Conservation (phyloP, 2,329 filamentous ascomycete species). For the Decorospora gaudefroyi region DNA sequence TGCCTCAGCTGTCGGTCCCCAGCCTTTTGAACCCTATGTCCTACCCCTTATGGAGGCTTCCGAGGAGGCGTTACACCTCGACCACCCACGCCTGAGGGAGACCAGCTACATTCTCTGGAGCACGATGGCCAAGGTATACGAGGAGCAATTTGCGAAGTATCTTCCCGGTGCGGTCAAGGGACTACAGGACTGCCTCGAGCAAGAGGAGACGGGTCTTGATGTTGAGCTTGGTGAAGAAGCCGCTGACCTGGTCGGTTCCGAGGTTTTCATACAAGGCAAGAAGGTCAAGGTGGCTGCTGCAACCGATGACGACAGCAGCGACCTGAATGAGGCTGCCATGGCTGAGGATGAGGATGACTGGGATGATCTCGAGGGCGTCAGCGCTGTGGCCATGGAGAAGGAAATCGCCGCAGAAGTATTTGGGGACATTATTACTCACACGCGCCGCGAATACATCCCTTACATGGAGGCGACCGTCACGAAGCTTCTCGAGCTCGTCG, state of each 20-base stretch:
- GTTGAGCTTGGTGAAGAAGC: constrained; percentile 75
- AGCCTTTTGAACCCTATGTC: constrained; percentile 89
- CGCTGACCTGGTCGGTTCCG: constrained; percentile 72
- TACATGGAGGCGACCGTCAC: constrained; percentile 90
- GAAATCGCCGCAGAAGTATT: constrained; percentile 96
- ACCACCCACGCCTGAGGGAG: constrained; percentile 88
- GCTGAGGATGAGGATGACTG: constrained; percentile 81
- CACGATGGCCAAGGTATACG: constrained; percentile 90
- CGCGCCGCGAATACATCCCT: constrained; percentile 75
- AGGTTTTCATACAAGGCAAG: constrained; percentile 78
- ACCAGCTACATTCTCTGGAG: constrained; percentile 98
- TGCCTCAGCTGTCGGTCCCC: constrained; percentile 80
- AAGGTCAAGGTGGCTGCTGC: constrained; percentile 77
- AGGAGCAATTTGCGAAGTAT: constrained; percentile 78
- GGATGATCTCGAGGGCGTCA: constrained; percentile 82
- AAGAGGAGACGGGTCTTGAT: constrained; percentile 83
- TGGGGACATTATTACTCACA: constrained; percentile 87
- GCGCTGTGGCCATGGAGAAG: constrained; percentile 90
- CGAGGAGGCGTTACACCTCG: constrained; percentile 85
- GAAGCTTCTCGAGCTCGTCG: constrained; percentile 75
- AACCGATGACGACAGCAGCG: constrained; percentile 65
- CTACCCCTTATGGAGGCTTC: constrained; percentile 87
- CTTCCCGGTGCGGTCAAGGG: constrained; percentile 77
- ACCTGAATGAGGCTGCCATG: constrained; percentile 57
- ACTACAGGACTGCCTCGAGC: constrained; percentile 81